phyloP scores from a whole-genome alignment of 129 eudicot species.

The Centella asiatica region DNA sequence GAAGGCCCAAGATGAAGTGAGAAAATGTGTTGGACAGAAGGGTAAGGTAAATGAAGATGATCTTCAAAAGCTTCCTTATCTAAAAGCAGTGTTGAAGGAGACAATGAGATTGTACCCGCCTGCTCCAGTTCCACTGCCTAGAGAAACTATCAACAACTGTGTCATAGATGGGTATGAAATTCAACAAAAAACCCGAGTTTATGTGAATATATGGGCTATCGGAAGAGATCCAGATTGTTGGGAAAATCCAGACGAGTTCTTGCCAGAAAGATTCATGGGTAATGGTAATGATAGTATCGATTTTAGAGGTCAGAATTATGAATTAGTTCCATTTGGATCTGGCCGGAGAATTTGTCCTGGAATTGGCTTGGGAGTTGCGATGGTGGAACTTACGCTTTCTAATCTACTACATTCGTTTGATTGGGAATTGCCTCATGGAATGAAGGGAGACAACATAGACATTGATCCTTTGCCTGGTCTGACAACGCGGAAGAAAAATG shows the following conservation, averaged over 20 bases:
- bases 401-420: background rate
- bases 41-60: background rate
- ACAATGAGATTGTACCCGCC: background rate
- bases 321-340: background rate
- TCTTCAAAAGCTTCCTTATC: constrained; percentile 1
- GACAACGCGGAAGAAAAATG: constrained; percentile 1
- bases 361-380: background rate
- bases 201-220: background rate
- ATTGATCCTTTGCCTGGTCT: background rate
- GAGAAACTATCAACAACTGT: background rate
- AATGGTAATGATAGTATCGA: background rate
- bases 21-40: background rate
- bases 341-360: constrained; percentile 6
- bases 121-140: background rate
- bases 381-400: background rate
- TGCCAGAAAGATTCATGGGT: constrained; percentile 1
- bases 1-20: constrained; percentile 3
- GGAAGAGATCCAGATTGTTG: constrained; percentile 7
- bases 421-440: constrained; percentile 2
- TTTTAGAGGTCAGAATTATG: constrained; percentile 1
- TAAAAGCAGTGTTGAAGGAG: constrained; percentile 1
- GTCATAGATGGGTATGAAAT: background rate
- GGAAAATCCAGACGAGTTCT: background rate
- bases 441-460: background rate
- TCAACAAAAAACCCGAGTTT: constrained; percentile 1